Conservation (phyloP, 1,284 basidiomycete genomes). For the Moesziomyces sp. region DNA sequence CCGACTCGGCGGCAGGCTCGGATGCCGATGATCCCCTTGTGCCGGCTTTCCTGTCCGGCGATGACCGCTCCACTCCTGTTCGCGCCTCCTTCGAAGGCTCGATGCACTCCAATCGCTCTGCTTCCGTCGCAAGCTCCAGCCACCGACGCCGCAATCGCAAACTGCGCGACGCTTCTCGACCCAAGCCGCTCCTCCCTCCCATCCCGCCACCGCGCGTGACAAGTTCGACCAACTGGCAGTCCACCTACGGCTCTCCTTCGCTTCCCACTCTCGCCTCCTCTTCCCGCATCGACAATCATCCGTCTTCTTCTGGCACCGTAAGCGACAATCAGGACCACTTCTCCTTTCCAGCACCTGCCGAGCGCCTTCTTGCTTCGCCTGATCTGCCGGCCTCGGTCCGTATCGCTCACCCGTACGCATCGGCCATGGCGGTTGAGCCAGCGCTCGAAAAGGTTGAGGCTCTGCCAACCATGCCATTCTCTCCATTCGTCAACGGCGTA, state of each 20-base stretch:
- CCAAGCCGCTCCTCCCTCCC: constrained; percentile 35
- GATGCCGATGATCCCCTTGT: constrained; percentile 34
- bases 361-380: constrained; percentile 11
- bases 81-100: constrained; percentile 35
- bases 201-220: constrained; percentile 36
- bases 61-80: constrained; percentile 11
- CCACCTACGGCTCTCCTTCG: constrained; percentile 37
- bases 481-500: not conserved
- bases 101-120: constrained; percentile 17
- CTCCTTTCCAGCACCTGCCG: not conserved
- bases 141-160: constrained; percentile 22
- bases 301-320: constrained; percentile 14
- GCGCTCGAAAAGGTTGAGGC: constrained; percentile 9
- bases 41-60: not conserved
- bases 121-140: constrained; percentile 19
- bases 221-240: constrained; percentile 43
- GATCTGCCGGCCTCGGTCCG: constrained; percentile 15
- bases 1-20: constrained; percentile 15
- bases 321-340: constrained; percentile 15
- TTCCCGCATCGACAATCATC: constrained; percentile 5
- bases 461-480: not conserved
- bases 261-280: constrained; percentile 18
- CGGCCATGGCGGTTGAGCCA: constrained; percentile 1
- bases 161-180: constrained; percentile 13
- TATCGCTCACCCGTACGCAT: constrained; percentile 29